Percentiles rank a stretch among this genome's conserved stretches.
Conservation (phyloP, 108 stramenopile genomes). For the Cyclotella choctawhatcheeana region DNA sequence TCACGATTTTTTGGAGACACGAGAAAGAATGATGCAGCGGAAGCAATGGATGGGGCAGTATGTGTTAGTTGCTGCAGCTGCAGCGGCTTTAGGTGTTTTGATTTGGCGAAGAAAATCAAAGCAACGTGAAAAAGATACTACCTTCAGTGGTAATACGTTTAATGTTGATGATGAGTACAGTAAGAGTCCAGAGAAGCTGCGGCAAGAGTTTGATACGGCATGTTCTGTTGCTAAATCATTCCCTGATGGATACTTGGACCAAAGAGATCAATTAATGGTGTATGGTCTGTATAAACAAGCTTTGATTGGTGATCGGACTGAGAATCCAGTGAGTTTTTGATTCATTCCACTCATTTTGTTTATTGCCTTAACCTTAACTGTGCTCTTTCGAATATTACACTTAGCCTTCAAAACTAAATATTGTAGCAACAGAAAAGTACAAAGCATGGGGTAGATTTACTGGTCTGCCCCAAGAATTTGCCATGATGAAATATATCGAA, state of each 20-base stretch:
- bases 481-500: constrained; percentile 67
- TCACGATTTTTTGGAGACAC: background rate
- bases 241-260: constrained; percentile 27
- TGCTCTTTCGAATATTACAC: background rate
- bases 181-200: constrained; percentile 19
- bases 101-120: background rate
- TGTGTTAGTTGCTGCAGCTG: background rate
- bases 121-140: background rate
- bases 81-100: background rate
- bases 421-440: constrained; percentile 75
- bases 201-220: constrained; percentile 36
- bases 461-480: constrained; percentile 43
- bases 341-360: background rate
- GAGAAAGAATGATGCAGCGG: background rate
- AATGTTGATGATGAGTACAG: background rate
- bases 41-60: background rate
- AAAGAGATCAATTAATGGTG: constrained; percentile 76
- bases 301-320: constrained; percentile 67
- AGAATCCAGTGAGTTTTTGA: constrained; percentile 19
- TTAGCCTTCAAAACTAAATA: constrained; percentile 55
- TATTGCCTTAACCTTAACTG: background rate
- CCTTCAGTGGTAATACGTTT: background rate
- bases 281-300: constrained; percentile 94
- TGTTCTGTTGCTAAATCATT: constrained; percentile 20
- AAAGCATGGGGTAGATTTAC: constrained; percentile 67